Conservation (phyloP, 1,284 basidiomycete genomes). For the Laetiporus sulphureus region DNA sequence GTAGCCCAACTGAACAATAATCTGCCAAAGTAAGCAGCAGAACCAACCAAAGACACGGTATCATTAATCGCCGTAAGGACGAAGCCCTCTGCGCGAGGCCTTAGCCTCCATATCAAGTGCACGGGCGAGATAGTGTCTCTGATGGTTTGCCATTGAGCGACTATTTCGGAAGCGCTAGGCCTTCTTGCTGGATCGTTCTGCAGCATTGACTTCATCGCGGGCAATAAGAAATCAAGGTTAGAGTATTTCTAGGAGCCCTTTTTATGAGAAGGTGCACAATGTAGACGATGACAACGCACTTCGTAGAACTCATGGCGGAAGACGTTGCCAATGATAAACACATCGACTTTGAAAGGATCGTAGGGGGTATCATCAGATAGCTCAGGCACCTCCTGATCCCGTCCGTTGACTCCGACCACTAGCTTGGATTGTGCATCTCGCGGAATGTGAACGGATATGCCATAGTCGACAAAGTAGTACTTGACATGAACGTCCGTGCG, state of each 20-base stretch:
- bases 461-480: slow-evolving; percentile 24
- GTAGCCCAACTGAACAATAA: no score
- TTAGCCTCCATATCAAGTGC: neutral
- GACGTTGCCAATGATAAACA: slow-evolving; percentile 23
- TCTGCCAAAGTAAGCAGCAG: no score
- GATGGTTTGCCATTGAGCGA: slow-evolving; percentile 3
- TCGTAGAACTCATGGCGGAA: slow-evolving; percentile 11
- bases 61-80: no score
- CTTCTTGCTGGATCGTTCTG: slow-evolving; percentile 12
- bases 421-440: slow-evolving; percentile 4
- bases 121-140: neutral
- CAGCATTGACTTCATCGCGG: slow-evolving; percentile 17
- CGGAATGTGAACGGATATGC: slow-evolving; percentile 14
- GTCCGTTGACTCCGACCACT: slow-evolving; percentile 12
- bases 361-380: slow-evolving; percentile 19
- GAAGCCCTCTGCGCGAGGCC: neutral
- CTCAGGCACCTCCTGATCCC: slow-evolving; percentile 23
- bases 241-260: slow-evolving; percentile 5
- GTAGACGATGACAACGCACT: neutral
- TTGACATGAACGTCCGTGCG: slow-evolving; percentile 8
- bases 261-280: neutral
- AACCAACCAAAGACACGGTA: no score
- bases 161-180: slow-evolving; percentile 10
- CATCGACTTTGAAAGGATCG: slow-evolving; percentile 27
- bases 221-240: slow-evolving; percentile 10